Evolutionary conservation across 257 asterid genomes (phyloP).

Genomic region (Forsythia viridissima): DNA sequence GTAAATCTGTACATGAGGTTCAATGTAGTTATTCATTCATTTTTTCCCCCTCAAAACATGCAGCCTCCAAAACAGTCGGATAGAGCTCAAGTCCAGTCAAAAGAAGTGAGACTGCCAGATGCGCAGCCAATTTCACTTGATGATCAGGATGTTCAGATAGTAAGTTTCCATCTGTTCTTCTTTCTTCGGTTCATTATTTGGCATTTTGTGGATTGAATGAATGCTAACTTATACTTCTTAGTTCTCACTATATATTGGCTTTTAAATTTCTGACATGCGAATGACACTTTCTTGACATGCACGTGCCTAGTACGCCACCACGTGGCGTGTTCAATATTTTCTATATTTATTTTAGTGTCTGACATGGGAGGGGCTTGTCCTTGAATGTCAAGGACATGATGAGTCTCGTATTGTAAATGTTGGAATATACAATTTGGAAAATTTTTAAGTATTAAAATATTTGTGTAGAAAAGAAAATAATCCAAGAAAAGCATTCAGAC

Average conservation of each 20-base stretch:
- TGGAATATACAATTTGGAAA: background rate
- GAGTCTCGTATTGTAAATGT: background rate
- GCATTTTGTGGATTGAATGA: background rate
- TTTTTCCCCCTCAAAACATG: conserved; percentile 10
- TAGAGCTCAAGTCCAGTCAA: conserved; percentile 81
- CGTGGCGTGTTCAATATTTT: background rate
- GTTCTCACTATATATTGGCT: background rate
- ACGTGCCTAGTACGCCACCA: background rate
- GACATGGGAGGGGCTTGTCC: background rate
- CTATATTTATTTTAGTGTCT: background rate
- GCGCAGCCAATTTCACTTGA: conserved; percentile 74
- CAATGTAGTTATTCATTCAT: background rate
- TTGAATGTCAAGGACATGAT: background rate
- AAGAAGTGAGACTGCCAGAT: conserved; percentile 82
- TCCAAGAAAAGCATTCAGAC: background rate
- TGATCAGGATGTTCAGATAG: conserved; percentile 89
- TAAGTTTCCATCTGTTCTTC: conserved; percentile 38
- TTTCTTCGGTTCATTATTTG: conserved; percentile 14
- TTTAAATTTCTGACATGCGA: background rate
- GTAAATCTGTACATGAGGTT: background rate
- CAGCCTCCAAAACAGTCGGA: conserved; percentile 87
- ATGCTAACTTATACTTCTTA: background rate
- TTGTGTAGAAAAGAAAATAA: background rate
- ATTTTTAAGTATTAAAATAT: too few species aligned
- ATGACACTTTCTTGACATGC: background rate